These are phyloP conservation scores for Ophiostoma sp. DNA, from an alignment of 2,329 filamentous ascomycete species.

Conservation along the genomic window DNA sequence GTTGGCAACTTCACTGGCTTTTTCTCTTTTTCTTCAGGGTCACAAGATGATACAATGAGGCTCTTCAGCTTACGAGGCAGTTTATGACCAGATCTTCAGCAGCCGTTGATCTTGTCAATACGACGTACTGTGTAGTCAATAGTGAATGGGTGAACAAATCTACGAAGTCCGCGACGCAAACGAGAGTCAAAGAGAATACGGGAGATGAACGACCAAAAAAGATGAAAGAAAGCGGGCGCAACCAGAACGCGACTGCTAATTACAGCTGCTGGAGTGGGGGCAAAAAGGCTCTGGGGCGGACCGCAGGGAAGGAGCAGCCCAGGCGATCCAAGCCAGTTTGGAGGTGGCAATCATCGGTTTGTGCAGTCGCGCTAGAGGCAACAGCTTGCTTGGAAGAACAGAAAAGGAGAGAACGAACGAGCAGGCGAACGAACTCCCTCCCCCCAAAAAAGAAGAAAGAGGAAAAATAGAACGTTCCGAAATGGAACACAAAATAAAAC, in stretches of 20 bases:
- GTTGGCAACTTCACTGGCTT: not conserved
- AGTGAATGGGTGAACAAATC: not conserved
- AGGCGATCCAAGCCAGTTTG: not conserved
- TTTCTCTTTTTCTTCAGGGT: too few species aligned
- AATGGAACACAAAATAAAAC: too few species aligned
- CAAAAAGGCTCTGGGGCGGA: not conserved
- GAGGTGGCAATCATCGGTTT: not conserved
- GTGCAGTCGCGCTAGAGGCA: not conserved
- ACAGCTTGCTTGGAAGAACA: conserved; percentile 5
- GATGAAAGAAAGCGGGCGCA: not conserved
- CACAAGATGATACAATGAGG: not conserved
- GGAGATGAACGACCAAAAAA: not conserved
- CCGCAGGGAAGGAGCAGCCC: not conserved
- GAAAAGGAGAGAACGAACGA: not conserved
- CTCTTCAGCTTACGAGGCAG: not conserved
- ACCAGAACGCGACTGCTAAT: not conserved
- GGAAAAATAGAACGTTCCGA: too few species aligned
- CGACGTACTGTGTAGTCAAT: too few species aligned
- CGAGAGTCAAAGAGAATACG: not conserved
- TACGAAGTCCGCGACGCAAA: not conserved
- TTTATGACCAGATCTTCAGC: not conserved
- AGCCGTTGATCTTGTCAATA: not conserved
- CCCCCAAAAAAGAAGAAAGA: too few species aligned
- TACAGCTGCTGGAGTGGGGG: not conserved
- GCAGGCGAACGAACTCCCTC: not conserved